These are phyloP conservation scores for Tolypocladium pustulatum DNA, from an alignment of 2,329 filamentous ascomycete genomes.

Conservation along the genomic window DNA sequence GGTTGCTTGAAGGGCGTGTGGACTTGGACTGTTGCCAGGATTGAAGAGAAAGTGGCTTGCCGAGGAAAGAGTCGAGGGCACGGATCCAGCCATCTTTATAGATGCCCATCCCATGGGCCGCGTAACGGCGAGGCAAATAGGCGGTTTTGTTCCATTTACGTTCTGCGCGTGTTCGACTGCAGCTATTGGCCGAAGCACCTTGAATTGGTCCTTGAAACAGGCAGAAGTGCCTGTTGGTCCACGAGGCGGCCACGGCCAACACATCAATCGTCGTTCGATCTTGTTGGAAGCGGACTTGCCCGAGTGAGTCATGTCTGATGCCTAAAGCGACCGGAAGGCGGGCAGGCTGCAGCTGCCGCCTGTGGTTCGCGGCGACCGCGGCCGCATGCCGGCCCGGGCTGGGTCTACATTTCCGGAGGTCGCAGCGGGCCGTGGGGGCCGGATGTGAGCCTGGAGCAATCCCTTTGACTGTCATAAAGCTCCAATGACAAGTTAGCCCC, in stretches of 20 bases:
- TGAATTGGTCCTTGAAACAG: not conserved
- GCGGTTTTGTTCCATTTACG: not conserved
- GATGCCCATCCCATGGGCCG: not conserved
- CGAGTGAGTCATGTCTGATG: not conserved
- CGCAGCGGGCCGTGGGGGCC: not conserved
- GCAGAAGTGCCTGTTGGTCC: not conserved
- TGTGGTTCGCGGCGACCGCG: not conserved
- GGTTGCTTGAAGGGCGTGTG: not conserved
- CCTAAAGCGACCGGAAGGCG: not conserved
- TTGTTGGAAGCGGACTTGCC: not conserved
- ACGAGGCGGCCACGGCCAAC: not conserved
- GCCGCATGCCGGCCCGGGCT: not conserved
- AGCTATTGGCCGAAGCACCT: not conserved
- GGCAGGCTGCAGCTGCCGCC: not conserved
- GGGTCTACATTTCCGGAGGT: not conserved
- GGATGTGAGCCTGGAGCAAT: not conserved
- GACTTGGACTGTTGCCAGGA: not conserved
- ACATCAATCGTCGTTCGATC: not conserved
- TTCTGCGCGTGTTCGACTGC: not conserved
- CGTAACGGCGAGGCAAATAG: not conserved
- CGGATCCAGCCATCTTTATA: not conserved
- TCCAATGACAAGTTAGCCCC: no score
- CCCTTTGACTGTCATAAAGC: no score
- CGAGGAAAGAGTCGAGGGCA: not conserved
- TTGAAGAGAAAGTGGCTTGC: not conserved